Evolutionary conservation across 768 basidiomycete species (phyloP), one percentile per base, ranked within the genome.

Genomic region (Mycena venus): DNA sequence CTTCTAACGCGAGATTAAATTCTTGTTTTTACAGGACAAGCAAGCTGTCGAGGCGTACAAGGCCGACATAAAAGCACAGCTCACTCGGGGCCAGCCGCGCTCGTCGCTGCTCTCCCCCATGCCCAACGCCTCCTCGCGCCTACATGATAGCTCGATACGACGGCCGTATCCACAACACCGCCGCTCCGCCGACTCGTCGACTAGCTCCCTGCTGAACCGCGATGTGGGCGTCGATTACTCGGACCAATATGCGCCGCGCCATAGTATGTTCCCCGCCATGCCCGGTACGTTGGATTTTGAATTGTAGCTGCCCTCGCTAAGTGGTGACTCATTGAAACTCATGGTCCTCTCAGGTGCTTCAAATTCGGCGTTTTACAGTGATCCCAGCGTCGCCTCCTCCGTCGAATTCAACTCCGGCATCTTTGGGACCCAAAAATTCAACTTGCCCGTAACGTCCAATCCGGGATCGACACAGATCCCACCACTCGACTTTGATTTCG

Each of bases 41-140:
- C 91, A 92, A 75, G 90, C 90, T 10, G 94, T 95, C 59, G 93
- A 95, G 78, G 89, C 88, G 58, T 96, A 95, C 88, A 95, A 95
- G 83, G 94, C 93, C 23, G 89, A 91, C 73, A 96, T 96, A 83
- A 96, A 95, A 83, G 90, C 92, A 36, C 93, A 95, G 80, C 88
- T 96, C 68, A 92, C 93, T 77, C 92, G 95, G 38, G 95, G 95
- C 49, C 94, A 95, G 79, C 95, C 94, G 17, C 91, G 94, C 25
- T 85, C 92, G 58, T 88, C 90, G 70, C 85, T 89, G 70, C 88
- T 66, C 84, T 86, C 74, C 80, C 83, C 60, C 51, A 68, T 65
- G 74, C 53, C 58, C 49, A 51, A 34, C 34, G 21, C 36, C 6
- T 11, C n/a, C 42, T 66, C 63, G 49, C 73, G 68, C 63, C 68